These are phyloP conservation scores for Carex myosuroides DNA, from an alignment of 176 grass and related monocot species.

Conservation along the genomic window DNA sequence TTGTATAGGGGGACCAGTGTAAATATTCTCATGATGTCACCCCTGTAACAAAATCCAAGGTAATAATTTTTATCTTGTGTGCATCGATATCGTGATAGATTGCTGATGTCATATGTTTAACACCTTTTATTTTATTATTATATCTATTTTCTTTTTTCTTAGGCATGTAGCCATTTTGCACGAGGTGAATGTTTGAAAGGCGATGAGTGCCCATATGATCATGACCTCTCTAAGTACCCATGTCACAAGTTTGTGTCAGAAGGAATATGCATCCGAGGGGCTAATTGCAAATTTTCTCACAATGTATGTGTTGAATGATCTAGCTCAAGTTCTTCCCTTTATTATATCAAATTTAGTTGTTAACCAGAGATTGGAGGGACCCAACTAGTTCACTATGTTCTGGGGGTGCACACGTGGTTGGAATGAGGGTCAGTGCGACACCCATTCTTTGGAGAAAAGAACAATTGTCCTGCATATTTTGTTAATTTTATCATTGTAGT, in stretches of 20 bases:
- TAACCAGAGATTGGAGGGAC: not conserved
- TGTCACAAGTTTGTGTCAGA: slow-evolving; percentile 75
- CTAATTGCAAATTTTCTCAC: slow-evolving; percentile 95
- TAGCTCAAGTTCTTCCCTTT: not conserved
- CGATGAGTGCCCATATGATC: slow-evolving; percentile 88
- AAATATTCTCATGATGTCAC: slow-evolving; percentile 87
- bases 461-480: not conserved
- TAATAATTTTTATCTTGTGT: slow-evolving; percentile 20
- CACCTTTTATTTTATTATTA: slow-evolving; percentile 8
- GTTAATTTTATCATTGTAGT: not conserved
- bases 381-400: not conserved
- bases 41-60: slow-evolving; percentile 90
- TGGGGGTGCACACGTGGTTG: not conserved
- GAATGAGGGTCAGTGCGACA: not conserved
- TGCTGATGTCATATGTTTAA: not conserved
- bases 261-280: slow-evolving; percentile 67
- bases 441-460: not conserved
- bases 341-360: not conserved
- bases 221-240: slow-evolving; percentile 75
- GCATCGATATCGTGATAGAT: not conserved
- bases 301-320: slow-evolving; percentile 29
- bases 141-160: slow-evolving; percentile 15
- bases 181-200: slow-evolving; percentile 86
- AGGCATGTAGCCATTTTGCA: slow-evolving; percentile 85
- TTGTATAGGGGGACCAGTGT: slow-evolving; percentile 55